These are phyloP conservation scores for Melaleuca alternifolia DNA, from an alignment of 345 rosid species.

Conservation along the genomic window DNA sequence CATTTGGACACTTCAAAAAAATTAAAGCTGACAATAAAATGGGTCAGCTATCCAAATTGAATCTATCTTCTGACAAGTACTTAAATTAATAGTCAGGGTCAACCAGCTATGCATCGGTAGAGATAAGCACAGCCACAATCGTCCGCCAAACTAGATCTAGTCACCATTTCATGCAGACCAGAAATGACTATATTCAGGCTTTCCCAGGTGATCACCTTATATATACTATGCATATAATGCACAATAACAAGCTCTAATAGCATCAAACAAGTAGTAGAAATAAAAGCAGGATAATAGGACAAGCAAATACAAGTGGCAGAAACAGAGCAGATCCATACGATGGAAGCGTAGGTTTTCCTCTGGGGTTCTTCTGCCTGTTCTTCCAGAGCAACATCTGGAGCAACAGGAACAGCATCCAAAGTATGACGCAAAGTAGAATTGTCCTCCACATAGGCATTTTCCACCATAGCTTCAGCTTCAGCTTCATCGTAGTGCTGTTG, in stretches of 20 bases:
- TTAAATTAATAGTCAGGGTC: background rate
- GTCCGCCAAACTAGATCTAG: background rate
- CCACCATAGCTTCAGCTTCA: conserved; percentile 46
- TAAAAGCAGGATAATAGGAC: background rate
- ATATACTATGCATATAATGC: background rate
- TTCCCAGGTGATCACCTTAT: background rate
- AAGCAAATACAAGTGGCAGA: background rate
- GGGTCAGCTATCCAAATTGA: background rate
- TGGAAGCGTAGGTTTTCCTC: conserved; percentile 81
- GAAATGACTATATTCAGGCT: background rate
- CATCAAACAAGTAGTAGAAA: background rate
- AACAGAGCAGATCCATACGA: conserved; percentile 38
- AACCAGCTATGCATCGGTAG: background rate
- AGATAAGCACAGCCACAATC: background rate
- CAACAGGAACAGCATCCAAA: conserved; percentile 33
- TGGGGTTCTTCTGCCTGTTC: conserved; percentile 58
- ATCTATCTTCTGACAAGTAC: background rate
- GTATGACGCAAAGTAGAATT: conserved; percentile 20
- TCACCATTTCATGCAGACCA: background rate
- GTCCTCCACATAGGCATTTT: conserved; percentile 57
- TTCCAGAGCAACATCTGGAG: conserved; percentile 31
- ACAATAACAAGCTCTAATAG: background rate
- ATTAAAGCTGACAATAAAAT: background rate
- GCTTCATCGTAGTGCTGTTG: conserved; percentile 50
- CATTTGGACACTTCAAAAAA: background rate